Base-by-base conservation (phyloP, 768 basidiomycete genomes). In the Rickenella mellea region DNA sequence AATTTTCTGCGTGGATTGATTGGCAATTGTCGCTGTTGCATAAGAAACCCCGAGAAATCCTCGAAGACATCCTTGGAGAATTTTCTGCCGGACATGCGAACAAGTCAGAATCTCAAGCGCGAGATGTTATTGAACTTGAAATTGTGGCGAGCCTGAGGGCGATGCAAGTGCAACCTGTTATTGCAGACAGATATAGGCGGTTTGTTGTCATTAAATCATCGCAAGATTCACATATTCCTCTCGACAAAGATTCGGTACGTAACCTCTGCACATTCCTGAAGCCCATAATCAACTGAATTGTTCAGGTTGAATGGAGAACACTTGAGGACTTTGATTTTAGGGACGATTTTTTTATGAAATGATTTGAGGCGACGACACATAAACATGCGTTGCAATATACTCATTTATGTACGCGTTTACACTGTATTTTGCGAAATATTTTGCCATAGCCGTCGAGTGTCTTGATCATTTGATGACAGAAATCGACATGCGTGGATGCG, bases 101-200 rank as follows among this genome's bases (percentile, higher is more conserved):
- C 39, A 55, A 66, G 21, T 55, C 57, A 29, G 41, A 52, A 36
- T 50, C 52, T 12, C 56, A 67, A 19, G 65, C 73, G 50, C 33
- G 53, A 8, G 30, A 55, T 7, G 55, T 55, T 5, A 64, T 79
- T 19, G 69, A 75, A 31, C 49, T 55, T 22, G 70, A 73, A 27
- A 64, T 85, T 30, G 54, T 59, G 2, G 55, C 60, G 14, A 76
- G 81, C 48, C 51, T 86, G 49, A 45, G 54, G 21, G 51, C 50
- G 29, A 72, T 84, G 66, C 79, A 82, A 49, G 57, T 60, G 32
- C 82, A 86, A 46, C 81, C 79, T n/a, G 58, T 51, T 19, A 63
- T 85, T 27, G 77, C 81, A 73, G 59, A 67, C 36, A 52, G 65
- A 24, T 78, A 79, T 52, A 72, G 85, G 21, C 73, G 85, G 21